phyloP scores from a whole-genome alignment of 2,329 filamentous ascomycete genomes.

The Cucurbitaria berberidis region DNA sequence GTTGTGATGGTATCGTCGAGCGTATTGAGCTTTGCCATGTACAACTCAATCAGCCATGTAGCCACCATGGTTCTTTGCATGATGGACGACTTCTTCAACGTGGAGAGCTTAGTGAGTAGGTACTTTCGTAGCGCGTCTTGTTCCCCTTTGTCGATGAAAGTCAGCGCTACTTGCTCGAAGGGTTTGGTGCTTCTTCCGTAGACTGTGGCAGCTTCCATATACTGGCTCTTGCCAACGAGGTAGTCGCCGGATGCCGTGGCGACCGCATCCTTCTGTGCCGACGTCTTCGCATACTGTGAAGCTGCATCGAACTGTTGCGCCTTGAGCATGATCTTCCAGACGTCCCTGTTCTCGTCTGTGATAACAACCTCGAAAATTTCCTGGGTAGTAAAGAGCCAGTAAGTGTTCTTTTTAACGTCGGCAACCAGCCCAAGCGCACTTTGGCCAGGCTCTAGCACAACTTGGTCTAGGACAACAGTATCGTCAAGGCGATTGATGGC shows the following conservation, averaged over 20 bases:
- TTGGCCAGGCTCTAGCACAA: constrained; percentile 80
- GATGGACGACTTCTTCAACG: constrained; percentile 78
- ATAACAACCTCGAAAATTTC: constrained; percentile 95
- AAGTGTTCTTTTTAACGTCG: constrained; percentile 93
- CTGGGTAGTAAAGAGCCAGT: constrained; percentile 90
- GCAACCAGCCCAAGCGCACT: constrained; percentile 82
- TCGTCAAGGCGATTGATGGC: constrained; percentile 88
- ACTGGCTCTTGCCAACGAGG: constrained; percentile 80
- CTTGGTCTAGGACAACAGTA: constrained; percentile 83
- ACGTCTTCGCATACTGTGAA: constrained; percentile 80
- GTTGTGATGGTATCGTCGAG: constrained; percentile 94
- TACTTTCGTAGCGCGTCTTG: constrained; percentile 92
- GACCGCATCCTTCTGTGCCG: constrained; percentile 85
- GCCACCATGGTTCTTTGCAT: constrained; percentile 98
- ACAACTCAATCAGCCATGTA: constrained; percentile 93
- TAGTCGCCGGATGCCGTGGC: constrained; percentile 91
- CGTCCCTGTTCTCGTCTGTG: constrained; percentile 85
- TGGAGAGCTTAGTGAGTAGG: constrained; percentile 79
- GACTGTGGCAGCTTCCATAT: constrained; percentile 82
- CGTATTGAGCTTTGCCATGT: constrained; percentile 95
- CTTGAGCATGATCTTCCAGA: constrained; percentile 93
- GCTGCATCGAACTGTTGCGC: constrained; percentile 88
- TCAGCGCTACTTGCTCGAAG: constrained; percentile 93
- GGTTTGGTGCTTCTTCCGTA: constrained; percentile 96
- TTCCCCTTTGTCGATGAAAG: constrained; percentile 87